Evolutionary conservation across 2,329 filamentous ascomycete genomes (phyloP), one percentile per base, ranked within the genome.

Genomic region (Neocatenulostroma microsporum): DNA sequence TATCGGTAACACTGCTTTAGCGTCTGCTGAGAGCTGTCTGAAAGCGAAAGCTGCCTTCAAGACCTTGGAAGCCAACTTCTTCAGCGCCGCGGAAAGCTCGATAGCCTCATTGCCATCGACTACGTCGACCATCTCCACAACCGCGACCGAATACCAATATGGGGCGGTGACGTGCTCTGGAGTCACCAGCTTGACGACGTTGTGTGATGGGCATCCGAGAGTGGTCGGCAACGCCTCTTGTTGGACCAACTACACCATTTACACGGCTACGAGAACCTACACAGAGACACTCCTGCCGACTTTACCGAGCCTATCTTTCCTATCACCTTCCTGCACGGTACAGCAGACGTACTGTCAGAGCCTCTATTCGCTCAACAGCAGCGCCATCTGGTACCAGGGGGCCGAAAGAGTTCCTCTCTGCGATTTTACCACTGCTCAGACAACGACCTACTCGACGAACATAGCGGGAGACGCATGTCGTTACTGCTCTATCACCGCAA

Each of bases 171-270:
- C n/a, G n/a, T n/a, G n/a, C n/a, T n/a, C n/a, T n/a, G n/a, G n/a
- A n/a, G n/a, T n/a, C n/a, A n/a, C n/a, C n/a, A n/a, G n/a, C 23
- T 25, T n/a, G 30, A 33, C 30, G 6, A 45, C 42, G 2, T 28
- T 45, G 8, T 45, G 42, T 30, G 42, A 45, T 39, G 42, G 42
- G 3, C 29, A 45, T 19, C 42, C 42, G 5, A 24, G 42, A 6
- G 40, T 45, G 2, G 40, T 33, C 5, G 30, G 30, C 11, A 11
- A 21, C 17, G 30, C 12, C 18, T 4, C 4, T 5, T 4, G 11
- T n/a, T 17, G 12, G 18, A 14, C 10, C 6, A 21, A 15, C 30
- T 33, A 21, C 18, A 33, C 11, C 17, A n/a, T 21, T 5, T n/a
- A n/a, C n/a, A 12, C 15, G 1, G 15, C n/a, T n/a, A 9, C 13